A percentile compares a stretch with the other conserved stretches of the same genome.
Conservation (phyloP, 2,329 filamentous ascomycete genomes). For the Pseudogymnoascus sp. region DNA sequence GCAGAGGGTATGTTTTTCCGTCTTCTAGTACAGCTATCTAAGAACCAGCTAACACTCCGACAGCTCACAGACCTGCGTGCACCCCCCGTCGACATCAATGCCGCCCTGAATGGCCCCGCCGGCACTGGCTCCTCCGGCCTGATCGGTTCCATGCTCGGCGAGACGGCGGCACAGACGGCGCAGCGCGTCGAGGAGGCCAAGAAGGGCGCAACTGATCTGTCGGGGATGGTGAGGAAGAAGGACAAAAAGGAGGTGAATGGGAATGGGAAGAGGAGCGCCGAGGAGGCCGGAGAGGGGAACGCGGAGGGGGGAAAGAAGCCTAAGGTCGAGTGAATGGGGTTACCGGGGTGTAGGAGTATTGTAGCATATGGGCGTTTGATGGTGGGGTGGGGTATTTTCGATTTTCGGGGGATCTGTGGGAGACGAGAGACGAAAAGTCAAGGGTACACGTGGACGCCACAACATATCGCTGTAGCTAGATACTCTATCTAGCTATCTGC, state of each 20-base stretch:
- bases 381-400: not conserved
- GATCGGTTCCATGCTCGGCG: constrained; percentile 54
- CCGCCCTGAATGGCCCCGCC: constrained; percentile 43
- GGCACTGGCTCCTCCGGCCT: constrained; percentile 47
- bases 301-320: constrained; percentile 27
- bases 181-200: constrained; percentile 64
- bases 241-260: constrained; percentile 30
- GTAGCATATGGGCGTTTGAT: not conserved
- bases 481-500: not conserved
- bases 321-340: constrained; percentile 18
- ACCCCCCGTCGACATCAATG: constrained; percentile 50
- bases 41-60: constrained; percentile 13
- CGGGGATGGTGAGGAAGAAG: constrained; percentile 62
- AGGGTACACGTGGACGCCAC: not conserved
- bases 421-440: not conserved
- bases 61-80: constrained; percentile 61
- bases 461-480: not conserved
- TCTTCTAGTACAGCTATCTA: not conserved
- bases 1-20: constrained; percentile 47
- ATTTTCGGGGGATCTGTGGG: not conserved
- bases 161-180: constrained; percentile 51
- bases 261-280: constrained; percentile 48
- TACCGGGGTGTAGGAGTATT: not conserved
- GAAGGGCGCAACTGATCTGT: constrained; percentile 65
- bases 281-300: constrained; percentile 30